Percentiles rank a stretch among this genome's conserved stretches.
phyloP scores from a whole-genome alignment of 306 rosid species.

The Begonia fuchsioides region DNA sequence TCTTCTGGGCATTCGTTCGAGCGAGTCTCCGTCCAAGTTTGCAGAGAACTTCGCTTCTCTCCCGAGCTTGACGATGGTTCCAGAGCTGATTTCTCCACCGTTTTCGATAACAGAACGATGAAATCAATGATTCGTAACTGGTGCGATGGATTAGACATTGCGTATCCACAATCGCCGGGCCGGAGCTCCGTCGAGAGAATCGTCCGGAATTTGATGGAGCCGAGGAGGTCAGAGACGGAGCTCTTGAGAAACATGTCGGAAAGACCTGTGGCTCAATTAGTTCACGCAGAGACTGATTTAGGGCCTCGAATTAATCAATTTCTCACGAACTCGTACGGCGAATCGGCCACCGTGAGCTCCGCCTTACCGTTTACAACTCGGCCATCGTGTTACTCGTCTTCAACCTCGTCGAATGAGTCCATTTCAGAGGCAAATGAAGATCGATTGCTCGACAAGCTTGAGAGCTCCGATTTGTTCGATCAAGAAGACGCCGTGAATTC shows the following conservation, averaged over 20 bases:
- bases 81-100: slow-evolving; percentile 54
- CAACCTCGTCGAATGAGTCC: slow-evolving; percentile 40
- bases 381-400: slow-evolving; percentile 25
- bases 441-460: slow-evolving; percentile 22
- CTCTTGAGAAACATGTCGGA: slow-evolving; percentile 50
- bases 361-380: slow-evolving; percentile 59
- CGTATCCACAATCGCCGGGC: slow-evolving; percentile 36
- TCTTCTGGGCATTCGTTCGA: slow-evolving; percentile 88
- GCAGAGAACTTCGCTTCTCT: slow-evolving; percentile 30
- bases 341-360: slow-evolving; percentile 31
- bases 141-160: slow-evolving; percentile 27
- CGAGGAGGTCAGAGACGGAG: slow-evolving; percentile 47
- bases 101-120: slow-evolving; percentile 51
- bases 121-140: slow-evolving; percentile 42
- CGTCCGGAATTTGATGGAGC: slow-evolving; percentile 18
- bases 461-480: slow-evolving; percentile 37
- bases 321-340: slow-evolving; percentile 32
- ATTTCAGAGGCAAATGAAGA: slow-evolving; percentile 36
- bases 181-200: slow-evolving; percentile 23
- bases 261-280: slow-evolving; percentile 36
- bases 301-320: slow-evolving; percentile 39
- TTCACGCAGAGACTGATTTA: slow-evolving; percentile 80
- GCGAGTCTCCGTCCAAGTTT: slow-evolving; percentile 46
- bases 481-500: slow-evolving; percentile 51
- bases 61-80: slow-evolving; percentile 51